Conservation (phyloP, 768 basidiomycete genomes). For the Rubroboletus pulcherrimus region DNA sequence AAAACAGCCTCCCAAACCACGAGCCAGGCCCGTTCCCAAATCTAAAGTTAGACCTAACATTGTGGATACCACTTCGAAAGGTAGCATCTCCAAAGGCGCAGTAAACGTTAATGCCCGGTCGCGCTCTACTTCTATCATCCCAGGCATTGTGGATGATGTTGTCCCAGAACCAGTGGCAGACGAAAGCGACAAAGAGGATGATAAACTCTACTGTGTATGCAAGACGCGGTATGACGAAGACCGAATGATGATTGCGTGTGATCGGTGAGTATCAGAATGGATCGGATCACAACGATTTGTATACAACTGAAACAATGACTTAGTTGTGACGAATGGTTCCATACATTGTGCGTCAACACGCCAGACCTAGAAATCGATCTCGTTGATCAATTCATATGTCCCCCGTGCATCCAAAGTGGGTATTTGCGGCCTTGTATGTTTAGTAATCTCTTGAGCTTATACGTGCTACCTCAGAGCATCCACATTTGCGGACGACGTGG, state of each 20-base stretch:
- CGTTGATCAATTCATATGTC: conserved; percentile 91
- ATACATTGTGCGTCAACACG: conserved; percentile 80
- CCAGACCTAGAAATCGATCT: conserved; percentile 79
- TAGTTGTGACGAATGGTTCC: conserved; percentile 95
- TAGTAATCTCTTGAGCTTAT: not conserved
- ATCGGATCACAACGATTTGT: not conserved
- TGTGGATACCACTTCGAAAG: conserved; percentile 16
- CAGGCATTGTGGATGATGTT: conserved; percentile 39
- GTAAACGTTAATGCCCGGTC: conserved; percentile 46
- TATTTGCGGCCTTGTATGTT: conserved; percentile 12
- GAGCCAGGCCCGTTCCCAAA: conserved; percentile 31
- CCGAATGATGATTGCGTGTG: conserved; percentile 89
- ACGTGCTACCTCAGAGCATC: conserved; percentile 44
- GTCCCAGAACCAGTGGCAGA: conserved; percentile 52
- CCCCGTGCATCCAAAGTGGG: conserved; percentile 72
- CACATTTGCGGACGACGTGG: conserved; percentile 68
- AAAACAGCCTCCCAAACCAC: conserved; percentile 31
- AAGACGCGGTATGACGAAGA: conserved; percentile 85
- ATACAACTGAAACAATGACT: not conserved
- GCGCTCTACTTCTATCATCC: conserved; percentile 68
- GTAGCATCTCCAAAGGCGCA: conserved; percentile 13
- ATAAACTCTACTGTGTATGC: conserved; percentile 86
- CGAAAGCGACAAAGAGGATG: conserved; percentile 37
- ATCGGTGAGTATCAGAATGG: conserved; percentile 52
- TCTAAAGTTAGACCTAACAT: conserved; percentile 20